Percentiles rank a stretch among this genome's conserved stretches.
Conservation (phyloP, 2,329 filamentous ascomycete genomes). For the Falciphora oryzae region DNA sequence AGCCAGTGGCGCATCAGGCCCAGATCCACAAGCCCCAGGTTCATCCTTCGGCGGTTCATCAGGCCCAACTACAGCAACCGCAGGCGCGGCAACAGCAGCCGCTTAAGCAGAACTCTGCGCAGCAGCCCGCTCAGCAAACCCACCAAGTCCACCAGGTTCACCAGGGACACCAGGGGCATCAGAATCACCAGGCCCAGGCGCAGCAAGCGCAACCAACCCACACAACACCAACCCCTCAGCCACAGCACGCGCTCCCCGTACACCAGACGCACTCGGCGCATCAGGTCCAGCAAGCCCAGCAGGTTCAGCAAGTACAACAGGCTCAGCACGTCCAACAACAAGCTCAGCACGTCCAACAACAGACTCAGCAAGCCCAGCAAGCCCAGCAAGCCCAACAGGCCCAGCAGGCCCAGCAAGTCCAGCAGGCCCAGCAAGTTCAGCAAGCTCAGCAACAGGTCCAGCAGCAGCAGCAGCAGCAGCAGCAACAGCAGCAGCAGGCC, state of each 20-base stretch:
- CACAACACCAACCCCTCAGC: constrained; percentile 21
- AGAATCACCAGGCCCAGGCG: constrained; percentile 26
- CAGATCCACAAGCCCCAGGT: constrained; percentile 8
- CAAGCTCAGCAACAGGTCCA: constrained; percentile 18
- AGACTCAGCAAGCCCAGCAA: constrained; percentile 26
- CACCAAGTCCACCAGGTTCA: constrained; percentile 22
- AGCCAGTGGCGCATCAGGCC: constrained; percentile 5
- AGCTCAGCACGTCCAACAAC: constrained; percentile 19
- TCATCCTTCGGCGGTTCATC: constrained; percentile 6
- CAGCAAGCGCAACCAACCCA: constrained; percentile 27
- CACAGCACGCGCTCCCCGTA: constrained; percentile 20
- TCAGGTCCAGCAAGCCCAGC: constrained; percentile 15
- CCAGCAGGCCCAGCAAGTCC: constrained; percentile 17
- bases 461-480: constrained; percentile 22
- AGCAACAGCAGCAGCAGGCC: constrained; percentile 26
- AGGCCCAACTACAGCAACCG: constrained; percentile 5
- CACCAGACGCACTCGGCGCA: not conserved
- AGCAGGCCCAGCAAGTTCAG: constrained; percentile 1
- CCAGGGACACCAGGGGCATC: constrained; percentile 28
- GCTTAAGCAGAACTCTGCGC: constrained; percentile 10
- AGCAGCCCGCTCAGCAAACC: constrained; percentile 13
- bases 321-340: constrained; percentile 17
- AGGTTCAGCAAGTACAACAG: constrained; percentile 26
- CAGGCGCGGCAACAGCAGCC: constrained; percentile 5
- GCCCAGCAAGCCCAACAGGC: constrained; percentile 26